Evolutionary conservation across 2,329 filamentous ascomycete genomes (phyloP).

Genomic region (Botryotinia globosa): DNA sequence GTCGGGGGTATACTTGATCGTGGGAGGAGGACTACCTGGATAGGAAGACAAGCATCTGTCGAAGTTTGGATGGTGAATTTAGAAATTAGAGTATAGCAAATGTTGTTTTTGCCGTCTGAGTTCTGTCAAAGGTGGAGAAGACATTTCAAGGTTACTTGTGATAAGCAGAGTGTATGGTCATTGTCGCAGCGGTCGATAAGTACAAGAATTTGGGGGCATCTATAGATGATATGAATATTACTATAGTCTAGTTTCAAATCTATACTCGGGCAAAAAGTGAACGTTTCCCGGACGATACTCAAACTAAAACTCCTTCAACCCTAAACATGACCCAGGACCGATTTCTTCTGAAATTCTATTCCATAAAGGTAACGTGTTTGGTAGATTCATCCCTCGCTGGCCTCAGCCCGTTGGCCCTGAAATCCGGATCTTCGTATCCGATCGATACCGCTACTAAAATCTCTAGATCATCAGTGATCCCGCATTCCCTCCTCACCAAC

Average conservation of each 20-base stretch:
- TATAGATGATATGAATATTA: neutral
- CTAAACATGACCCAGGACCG: neutral
- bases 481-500: neutral
- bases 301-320: neutral
- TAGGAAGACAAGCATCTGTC: neutral
- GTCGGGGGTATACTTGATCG: no score
- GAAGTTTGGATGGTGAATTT: neutral
- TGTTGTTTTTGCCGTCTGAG: neutral
- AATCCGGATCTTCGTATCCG: constrained; percentile 11
- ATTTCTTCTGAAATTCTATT: neutral
- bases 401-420: neutral
- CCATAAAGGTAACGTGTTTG: constrained; percentile 5
- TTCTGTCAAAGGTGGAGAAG: neutral
- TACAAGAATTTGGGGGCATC: neutral
- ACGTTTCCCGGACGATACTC: neutral
- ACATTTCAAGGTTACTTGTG: neutral
- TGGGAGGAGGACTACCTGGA: neutral
- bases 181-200: neutral
- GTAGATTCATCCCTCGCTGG: neutral
- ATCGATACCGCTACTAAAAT: constrained; percentile 16
- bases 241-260: neutral
- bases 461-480: constrained; percentile 6
- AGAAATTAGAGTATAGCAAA: neutral
- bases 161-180: neutral
- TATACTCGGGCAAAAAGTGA: neutral